phyloP scores from a whole-genome alignment of 768 basidiomycete species.

The Amanita pallidorosea region DNA sequence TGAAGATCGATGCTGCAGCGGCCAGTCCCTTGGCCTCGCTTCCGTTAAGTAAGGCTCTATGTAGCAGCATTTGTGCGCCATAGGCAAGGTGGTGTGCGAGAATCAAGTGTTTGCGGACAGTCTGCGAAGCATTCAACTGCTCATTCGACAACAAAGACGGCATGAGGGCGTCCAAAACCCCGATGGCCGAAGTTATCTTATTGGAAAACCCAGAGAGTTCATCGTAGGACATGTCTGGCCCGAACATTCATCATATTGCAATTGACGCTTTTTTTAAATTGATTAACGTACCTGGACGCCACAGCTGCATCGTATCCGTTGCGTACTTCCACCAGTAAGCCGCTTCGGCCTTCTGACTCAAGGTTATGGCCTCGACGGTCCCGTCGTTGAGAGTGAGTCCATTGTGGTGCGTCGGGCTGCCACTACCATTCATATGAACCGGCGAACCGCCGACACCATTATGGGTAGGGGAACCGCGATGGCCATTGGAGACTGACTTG shows the following conservation, averaged over 20 bases:
- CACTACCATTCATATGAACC: too few relatives aligned
- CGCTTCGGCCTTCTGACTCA: slow-evolving; percentile 3
- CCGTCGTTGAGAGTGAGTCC: not conserved
- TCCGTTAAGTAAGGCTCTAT: not conserved
- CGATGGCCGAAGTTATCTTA: not conserved
- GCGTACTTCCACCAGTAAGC: slow-evolving; percentile 4
- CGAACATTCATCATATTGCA: not conserved
- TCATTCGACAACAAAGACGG: not conserved
- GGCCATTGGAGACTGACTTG: not conserved
- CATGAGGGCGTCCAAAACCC: not conserved
- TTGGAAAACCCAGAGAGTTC: slow-evolving; percentile 1
- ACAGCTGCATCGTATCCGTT: not conserved
- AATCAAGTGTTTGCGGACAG: not conserved
- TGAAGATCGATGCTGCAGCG: slow-evolving; percentile 1
- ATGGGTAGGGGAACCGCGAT: not conserved
- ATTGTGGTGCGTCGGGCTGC: not conserved
- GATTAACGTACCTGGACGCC: slow-evolving; percentile 2
- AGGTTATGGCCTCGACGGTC: not conserved
- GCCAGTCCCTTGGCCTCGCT: not conserved
- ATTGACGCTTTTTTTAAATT: not conserved
- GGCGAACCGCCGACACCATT: not conserved
- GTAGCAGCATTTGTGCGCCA: slow-evolving; percentile 4
- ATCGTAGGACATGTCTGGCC: slow-evolving; percentile 4
- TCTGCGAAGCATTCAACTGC: not conserved
- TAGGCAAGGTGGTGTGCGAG: not conserved